These are phyloP conservation scores for Eucalyptus brandiana DNA, from an alignment of 345 rosid genomes.

Conservation along the genomic window DNA sequence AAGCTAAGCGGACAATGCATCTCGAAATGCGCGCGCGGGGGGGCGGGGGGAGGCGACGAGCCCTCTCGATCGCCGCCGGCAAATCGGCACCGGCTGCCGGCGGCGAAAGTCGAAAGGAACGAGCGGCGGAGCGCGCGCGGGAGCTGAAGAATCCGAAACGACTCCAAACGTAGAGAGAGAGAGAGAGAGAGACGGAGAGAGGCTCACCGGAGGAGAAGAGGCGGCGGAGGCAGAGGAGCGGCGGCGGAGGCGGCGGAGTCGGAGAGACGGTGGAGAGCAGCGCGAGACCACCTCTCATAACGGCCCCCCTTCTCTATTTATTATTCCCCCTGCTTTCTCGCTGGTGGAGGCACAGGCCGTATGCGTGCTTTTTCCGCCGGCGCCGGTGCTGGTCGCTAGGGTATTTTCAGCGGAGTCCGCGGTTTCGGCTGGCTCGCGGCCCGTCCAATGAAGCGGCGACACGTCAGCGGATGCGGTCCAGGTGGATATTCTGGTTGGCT, in stretches of 20 bases:
- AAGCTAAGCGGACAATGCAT: not conserved
- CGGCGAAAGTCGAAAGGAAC: not conserved
- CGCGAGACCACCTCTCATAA: constrained; percentile 15
- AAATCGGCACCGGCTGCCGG: not conserved
- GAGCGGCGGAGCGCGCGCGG: not conserved
- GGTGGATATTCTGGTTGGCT: not conserved
- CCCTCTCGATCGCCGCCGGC: not conserved
- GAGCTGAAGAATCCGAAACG: not conserved
- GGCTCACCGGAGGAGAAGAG: constrained; percentile 42
- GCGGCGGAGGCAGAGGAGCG: constrained; percentile 16
- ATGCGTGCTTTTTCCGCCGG: not conserved
- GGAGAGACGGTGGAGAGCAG: constrained; percentile 22
- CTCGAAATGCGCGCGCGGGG: not conserved
- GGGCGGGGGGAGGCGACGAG: not conserved
- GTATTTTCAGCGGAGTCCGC: not conserved
- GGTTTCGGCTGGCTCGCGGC: not conserved
- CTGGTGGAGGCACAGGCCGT: not conserved
- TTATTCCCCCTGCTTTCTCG: not conserved
- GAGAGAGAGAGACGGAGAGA: not conserved
- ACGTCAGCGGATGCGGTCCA: not conserved
- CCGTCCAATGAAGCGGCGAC: not conserved
- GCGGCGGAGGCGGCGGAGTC: constrained; percentile 17
- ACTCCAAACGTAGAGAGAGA: not conserved
- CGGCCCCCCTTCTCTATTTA: not conserved
- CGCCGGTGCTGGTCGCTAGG: not conserved